Conservation (phyloP, 805 yeast species). For the Diddensiella santjacobensis region DNA sequence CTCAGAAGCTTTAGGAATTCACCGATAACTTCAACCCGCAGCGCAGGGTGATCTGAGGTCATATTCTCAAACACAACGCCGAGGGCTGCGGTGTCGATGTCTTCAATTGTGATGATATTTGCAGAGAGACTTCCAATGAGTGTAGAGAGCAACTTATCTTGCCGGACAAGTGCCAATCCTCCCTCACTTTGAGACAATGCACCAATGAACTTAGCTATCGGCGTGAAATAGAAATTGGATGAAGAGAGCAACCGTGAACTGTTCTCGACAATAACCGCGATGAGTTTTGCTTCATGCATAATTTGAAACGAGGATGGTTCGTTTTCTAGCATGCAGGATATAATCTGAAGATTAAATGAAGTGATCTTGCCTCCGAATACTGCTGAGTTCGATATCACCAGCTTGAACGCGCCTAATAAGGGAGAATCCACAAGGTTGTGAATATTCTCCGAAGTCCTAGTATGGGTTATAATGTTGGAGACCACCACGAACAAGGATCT, state of each 20-base stretch:
- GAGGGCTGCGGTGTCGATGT: slow-evolving; percentile 45
- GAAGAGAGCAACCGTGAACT: slow-evolving; percentile 51
- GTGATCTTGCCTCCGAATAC: slow-evolving; percentile 67
- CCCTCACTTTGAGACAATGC: slow-evolving; percentile 76
- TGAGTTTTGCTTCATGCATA: slow-evolving; percentile 70
- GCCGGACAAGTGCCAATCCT: slow-evolving; percentile 58
- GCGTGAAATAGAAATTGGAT: slow-evolving; percentile 52
- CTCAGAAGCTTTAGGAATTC: slow-evolving; percentile 36
- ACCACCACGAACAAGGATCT: slow-evolving; percentile 61
- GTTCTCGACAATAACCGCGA: slow-evolving; percentile 58
- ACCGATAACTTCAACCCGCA: slow-evolving; percentile 55
- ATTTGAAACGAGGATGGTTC: slow-evolving; percentile 88
- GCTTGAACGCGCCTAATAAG: slow-evolving; percentile 57
- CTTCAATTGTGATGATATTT: slow-evolving; percentile 47
- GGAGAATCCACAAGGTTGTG: slow-evolving; percentile 85
- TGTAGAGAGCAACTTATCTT: slow-evolving; percentile 36
- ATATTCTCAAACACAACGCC: slow-evolving; percentile 76
- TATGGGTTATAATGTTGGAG: slow-evolving; percentile 59
- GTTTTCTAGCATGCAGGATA: slow-evolving; percentile 71
- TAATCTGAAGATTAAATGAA: slow-evolving; percentile 56
- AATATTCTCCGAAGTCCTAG: slow-evolving; percentile 71
- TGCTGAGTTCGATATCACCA: slow-evolving; percentile 51
- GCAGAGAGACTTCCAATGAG: slow-evolving; percentile 52
- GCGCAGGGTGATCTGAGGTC: slow-evolving; percentile 74
- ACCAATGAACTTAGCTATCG: slow-evolving; percentile 72